Evolutionary conservation across 2,329 filamentous ascomycete genomes (phyloP), one percentile per base, ranked within the genome.

Genomic region (Penicillium fuscoglaucum): DNA sequence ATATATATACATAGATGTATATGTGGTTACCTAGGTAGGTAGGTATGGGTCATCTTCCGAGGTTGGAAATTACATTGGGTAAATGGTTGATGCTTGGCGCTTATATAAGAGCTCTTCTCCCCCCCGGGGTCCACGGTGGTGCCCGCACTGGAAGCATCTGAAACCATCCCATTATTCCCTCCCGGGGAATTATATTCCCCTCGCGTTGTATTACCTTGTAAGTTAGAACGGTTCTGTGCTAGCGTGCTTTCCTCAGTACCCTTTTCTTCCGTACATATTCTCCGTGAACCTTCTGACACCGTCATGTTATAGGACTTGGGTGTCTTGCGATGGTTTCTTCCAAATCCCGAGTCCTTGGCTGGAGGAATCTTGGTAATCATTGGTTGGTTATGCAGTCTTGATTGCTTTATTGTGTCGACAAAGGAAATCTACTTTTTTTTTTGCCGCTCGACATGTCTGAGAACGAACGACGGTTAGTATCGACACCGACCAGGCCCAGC

Each of bases 281-380:
- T 47, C 40, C 41, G 21, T 21, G 21, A 35, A 35, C 21, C 17
- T 15, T 52, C 54, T 59, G 39, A 60, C 57, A 46, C 35, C 57
- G 12, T 47, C 44, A 37, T 52, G 13, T 33, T 41, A 24, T 50
- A 54, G 50, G n/a, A 47, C 17, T 47, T 35, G 21, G 39, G 29
- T 46, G 50, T 33, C 60, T 59, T 64, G 66, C 60, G 61, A 68
- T 67, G 66, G 45, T 67, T 63, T 54, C 53, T 44, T 50, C 40
- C 57, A 61, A 60, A 64, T 54, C 52, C 54, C 54, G 59, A 55
- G 28, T 59, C 49, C 44, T 54, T 59, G 47, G 39, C 54, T 66
- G 65, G 66, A 66, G 66, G 65, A 65, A 63, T 59, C 51, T 67
- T 55, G 61, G 59, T 48, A 54, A 61, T 59, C 46, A 31, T 58